Conservation (phyloP, 2,329 filamentous ascomycete genomes). For the Aphanocladium album region DNA sequence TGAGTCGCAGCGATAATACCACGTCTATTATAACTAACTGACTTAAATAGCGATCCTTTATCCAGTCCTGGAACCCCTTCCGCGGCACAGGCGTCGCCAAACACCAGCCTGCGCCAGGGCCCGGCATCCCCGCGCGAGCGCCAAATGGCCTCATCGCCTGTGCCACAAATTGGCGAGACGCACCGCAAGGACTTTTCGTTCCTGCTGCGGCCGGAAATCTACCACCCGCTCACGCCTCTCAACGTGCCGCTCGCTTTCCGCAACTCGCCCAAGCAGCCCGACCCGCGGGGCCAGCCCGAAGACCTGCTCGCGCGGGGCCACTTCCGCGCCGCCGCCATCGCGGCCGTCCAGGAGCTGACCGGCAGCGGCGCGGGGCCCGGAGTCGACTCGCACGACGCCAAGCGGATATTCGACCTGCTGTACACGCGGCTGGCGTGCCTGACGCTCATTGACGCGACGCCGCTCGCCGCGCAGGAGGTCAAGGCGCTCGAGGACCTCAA, state of each 20-base stretch:
- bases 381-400: slow-evolving; percentile 51
- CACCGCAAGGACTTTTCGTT: slow-evolving; percentile 68
- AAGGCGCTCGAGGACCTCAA: slow-evolving; percentile 60
- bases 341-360: slow-evolving; percentile 58
- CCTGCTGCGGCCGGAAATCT: slow-evolving; percentile 73
- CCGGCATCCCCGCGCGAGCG: slow-evolving; percentile 18
- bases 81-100: slow-evolving; percentile 10
- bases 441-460: slow-evolving; percentile 67
- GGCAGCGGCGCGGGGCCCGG: slow-evolving; percentile 39
- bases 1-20: slow-evolving; percentile 48
- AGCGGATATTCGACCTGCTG: slow-evolving; percentile 68
- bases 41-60: too few relatives aligned
- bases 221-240: slow-evolving; percentile 69
- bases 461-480: slow-evolving; percentile 64
- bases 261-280: slow-evolving; percentile 59
- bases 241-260: slow-evolving; percentile 62
- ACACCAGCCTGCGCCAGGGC: slow-evolving; percentile 12
- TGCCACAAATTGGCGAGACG: slow-evolving; percentile 26
- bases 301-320: slow-evolving; percentile 66
- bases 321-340: slow-evolving; percentile 73
- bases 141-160: slow-evolving; percentile 23
- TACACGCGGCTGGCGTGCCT: slow-evolving; percentile 80
- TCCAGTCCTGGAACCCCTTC: slow-evolving; percentile 22
- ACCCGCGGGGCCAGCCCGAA: slow-evolving; percentile 58
- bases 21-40: too few relatives aligned